These are phyloP conservation scores for Trypanosoma grayi DNA, from an alignment of 208 protist species.

Conservation along the genomic window DNA sequence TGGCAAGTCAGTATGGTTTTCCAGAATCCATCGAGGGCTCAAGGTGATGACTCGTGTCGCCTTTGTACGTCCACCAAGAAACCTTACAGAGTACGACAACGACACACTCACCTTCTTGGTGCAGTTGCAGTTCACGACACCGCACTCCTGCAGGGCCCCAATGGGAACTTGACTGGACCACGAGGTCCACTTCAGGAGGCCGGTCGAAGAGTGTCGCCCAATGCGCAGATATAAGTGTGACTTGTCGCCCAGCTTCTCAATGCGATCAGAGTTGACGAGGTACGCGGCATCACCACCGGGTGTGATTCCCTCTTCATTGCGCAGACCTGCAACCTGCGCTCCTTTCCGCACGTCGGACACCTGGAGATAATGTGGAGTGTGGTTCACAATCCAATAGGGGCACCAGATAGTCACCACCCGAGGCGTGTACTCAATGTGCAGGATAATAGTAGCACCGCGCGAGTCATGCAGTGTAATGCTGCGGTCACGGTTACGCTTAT, in stretches of 20 bases:
- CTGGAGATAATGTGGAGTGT: constrained; percentile 42
- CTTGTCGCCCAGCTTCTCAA: constrained; percentile 33
- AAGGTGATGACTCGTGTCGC: constrained; percentile 57
- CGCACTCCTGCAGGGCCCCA: constrained; percentile 21
- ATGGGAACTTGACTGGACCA: constrained; percentile 42
- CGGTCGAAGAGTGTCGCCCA: constrained; percentile 12
- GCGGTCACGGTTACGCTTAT: constrained; percentile 10
- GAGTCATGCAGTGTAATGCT: constrained; percentile 28
- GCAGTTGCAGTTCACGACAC: constrained; percentile 21
- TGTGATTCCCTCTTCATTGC: constrained; percentile 7
- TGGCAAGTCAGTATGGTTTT: constrained; percentile 33
- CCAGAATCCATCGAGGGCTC: constrained; percentile 64
- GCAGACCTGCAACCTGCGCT: constrained; percentile 15
- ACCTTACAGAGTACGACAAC: constrained; percentile 60
- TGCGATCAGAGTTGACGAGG: constrained; percentile 40
- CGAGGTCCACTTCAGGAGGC: constrained; percentile 34
- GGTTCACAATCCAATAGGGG: constrained; percentile 66
- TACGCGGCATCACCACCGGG: constrained; percentile 8
- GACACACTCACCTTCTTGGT: constrained; percentile 20
- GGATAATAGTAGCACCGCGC: constrained; percentile 29
- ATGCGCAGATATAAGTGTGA: constrained; percentile 32
- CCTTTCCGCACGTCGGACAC: constrained; percentile 35
- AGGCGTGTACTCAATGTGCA: constrained; percentile 42
- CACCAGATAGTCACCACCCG: constrained; percentile 46
- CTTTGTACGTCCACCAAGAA: constrained; percentile 29